Base-by-base conservation (phyloP, 345 rosid species). In the Eucalyptus microcorys region DNA sequence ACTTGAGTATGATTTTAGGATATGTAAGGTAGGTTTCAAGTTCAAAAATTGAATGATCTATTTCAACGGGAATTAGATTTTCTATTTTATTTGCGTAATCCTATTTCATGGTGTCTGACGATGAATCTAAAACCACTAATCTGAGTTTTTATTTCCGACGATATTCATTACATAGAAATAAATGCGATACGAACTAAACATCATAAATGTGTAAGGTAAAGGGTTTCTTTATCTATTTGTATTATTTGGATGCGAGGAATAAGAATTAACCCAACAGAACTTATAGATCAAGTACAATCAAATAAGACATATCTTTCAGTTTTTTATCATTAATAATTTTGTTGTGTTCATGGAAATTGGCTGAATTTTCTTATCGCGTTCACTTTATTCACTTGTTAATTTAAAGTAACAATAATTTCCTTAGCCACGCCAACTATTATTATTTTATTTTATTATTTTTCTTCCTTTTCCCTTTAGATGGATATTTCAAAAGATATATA, bases 61-160 rank as follows among this genome's bases (percentile, higher is more conserved):
- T 61, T 52, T 21, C 2, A 52, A 52, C 1, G 0, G 2, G 26
- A 52, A 52, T 10, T 7, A 52, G 57, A 52, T 7, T 52, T 52
- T 52, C 5, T 21, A 1, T 52, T 52, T 52, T 52, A 19, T 52
- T 52, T 52, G 24, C 0, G 10, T 21, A 52, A 52, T 21, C 10
- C 2, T 7, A 52, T 52, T 52, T 21, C 57, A 8, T 3, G 10
- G 2, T 52, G 26, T 21, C 2, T 21, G 1, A 21, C 0, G 5
- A 52, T 3, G 26, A 21, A 8, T 8, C 0, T 2, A 1, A 52
- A 52, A 19, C 0, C 2, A 52, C 1, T 52, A 19, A 7, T 17
- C 0, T 19, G 1, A 49, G 49, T 7, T 52, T 52, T 52, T 2
- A 7, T 52, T 3, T 52, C 1, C 8, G 1, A 1, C 4, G 1